Evolutionary conservation across 164 flowering plant genomes (phyloP), one percentile per base, ranked within the genome.

Genomic region (Piper longum): DNA sequence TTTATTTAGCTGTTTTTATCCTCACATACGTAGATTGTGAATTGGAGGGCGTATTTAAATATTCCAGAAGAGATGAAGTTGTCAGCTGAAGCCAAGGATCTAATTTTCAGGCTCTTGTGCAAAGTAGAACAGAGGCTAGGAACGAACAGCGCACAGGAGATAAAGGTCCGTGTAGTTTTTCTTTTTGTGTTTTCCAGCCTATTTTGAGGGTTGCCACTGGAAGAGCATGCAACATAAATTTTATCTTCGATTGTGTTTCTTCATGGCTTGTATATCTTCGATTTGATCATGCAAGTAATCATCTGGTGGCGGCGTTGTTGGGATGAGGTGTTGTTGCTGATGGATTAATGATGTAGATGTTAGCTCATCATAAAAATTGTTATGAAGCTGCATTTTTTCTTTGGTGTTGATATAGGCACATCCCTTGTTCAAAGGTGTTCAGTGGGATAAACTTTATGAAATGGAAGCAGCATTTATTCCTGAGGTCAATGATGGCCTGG

Each of bases 41-140:
- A 81, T 65, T 83, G 88, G 88, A 78, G 73, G 73, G 78, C 73
- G 54, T 82, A 83, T 61, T 69, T 83, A 67, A 83, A 80, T 62
- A 81, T 83, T 63, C 88, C 88, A 7, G 85, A 77, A 65, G 88
- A 83, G 76, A 84, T 80, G 66, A 80, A 70, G 74, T 70, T 83
- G 44, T 75, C 88, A 43, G 54, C 70, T 16, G 88, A 80, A 64
- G 85, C 88, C 26, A 81, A 78, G 67, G 84, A 83, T 69, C 74
- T 83, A 42, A 83, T 81, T 13, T 65, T 82, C 69, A 81, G 70
- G 68, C 74, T 83, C n/a, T 70, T 83, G 41, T 81, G 88, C 68
- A 77, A 80, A 69, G 88, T 83, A 19, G 77, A 74, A 57, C 77
- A 78, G 67, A 81, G 88, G 70, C 80, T 83, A 41, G 88, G 88